Evolutionary conservation across 768 basidiomycete species (phyloP), one percentile per base, ranked within the genome.

Genomic region (Mycena sanguinolenta): DNA sequence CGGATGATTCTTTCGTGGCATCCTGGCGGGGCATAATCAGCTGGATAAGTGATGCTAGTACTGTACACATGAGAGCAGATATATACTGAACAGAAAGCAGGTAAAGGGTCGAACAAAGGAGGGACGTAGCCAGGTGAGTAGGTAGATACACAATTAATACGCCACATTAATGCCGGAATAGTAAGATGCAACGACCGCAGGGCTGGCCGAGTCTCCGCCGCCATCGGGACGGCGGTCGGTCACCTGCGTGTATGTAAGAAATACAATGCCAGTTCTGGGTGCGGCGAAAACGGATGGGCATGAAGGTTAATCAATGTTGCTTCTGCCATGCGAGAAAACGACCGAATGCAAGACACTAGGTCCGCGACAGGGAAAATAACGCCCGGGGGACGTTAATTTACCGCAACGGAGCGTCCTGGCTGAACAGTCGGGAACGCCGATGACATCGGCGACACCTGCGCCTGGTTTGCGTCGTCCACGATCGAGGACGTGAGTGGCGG

Each of bases 401-500:
- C 78, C 21, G 81, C 74, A 12, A 80, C 76, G 17, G 77, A 75
- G 14, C 83, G 82, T 65, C 72, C 58, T n/a, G 83, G 76, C 67
- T 85, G 84, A 30, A 83, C 80, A 27, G 84, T 75, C 16, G 94
- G 94, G 80, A 95, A 95, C 49, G 93, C 94, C 27, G 92, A 93
- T 19, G 93, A 94, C 92, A 95, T 89, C 0, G 94, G 94, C 21
- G 93, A 95, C 27, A 88, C 84, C 76, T 90, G 90, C 25, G 85
- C 77, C 75, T 87, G 88, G 54, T 79, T 82, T 28, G 78, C 75
- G 34, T 84, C 84, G 28, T 88, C 86, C 32, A 75, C 70, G 75
- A 75, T 71, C 74, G 69, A 73, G 57, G 74, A 73, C 70, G 57
- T 69, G 68, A 55, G 70, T 75, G 75, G 83, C 13, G 69, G 53